Base-by-base conservation (phyloP, 805 yeast genomes). In the Brettanomyces bruxellensis region DNA sequence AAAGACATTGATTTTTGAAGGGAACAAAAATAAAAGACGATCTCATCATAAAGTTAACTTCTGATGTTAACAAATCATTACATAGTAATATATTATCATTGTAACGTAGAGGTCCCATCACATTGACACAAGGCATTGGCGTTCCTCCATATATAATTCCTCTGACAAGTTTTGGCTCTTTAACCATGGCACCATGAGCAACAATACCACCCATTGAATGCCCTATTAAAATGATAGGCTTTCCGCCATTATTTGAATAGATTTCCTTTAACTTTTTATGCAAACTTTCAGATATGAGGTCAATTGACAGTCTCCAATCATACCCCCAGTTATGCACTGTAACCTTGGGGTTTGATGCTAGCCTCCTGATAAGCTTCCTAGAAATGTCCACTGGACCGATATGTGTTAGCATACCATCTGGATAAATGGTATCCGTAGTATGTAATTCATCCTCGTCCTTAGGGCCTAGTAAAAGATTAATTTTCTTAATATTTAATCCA, bases 181-280 rank as follows among this genome's bases (percentile, higher is more conserved):
- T 67, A 45, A 83, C 84, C 71, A 90, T 68, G 0, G 84, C 87
- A 47, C 83, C 81, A 58, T 88, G 96, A 0, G 95, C 79, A 5
- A 90, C 74, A 34, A 90, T 59, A 0, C 97, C 97, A 45, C 97
- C 97, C 96, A 90, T 89, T 0, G 96, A 88, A 61, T 90, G 97
- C 0, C 93, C 93, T 45, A 90, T 78, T 1, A 90, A 78, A 25
- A 83, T 65, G 0, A 81, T 73, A 11, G 86, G 88, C 49, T 75
- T 74, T 14, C 78, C 78, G 0, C 75, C 75, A 37, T 57, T 55
- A 25, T 63, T 56, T 9, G 68, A 60, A 41, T 75, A 70, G 25
- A 87, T 65, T 5, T 68, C 57, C 18, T 55, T 51, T 13, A 86
- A 60, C 43, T 70, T 71, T n/a, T 70, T 62, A 34, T 64, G 65